A percentile compares a stretch with the other conserved stretches of the same genome.
These are phyloP conservation scores for Alternaria incomplexa DNA, from an alignment of 2,329 filamentous ascomycete genomes.

Conservation along the genomic window DNA sequence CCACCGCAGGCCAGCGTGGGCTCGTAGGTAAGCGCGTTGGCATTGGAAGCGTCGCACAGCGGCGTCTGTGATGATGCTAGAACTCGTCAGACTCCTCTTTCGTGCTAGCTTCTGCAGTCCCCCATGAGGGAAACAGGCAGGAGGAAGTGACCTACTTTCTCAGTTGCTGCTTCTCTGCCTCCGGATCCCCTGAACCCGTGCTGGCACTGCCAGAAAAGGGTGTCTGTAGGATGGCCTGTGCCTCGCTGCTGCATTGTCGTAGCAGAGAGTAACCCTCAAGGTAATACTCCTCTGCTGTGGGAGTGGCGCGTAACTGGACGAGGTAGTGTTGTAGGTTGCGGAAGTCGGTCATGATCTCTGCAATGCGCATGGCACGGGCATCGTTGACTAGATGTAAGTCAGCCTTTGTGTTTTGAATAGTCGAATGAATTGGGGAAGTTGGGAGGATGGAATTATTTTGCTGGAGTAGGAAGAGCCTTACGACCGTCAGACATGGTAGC, in stretches of 20 bases:
- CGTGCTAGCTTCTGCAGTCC: neutral
- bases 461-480: constrained; percentile 47
- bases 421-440: neutral
- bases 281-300: constrained; percentile 62
- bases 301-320: constrained; percentile 58
- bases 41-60: constrained; percentile 66
- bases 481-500: constrained; percentile 62
- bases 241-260: constrained; percentile 61
- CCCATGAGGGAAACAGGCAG: neutral
- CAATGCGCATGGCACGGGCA: constrained; percentile 66
- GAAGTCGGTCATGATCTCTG: constrained; percentile 70
- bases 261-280: constrained; percentile 66
- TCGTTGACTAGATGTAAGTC: constrained; percentile 61
- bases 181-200: constrained; percentile 54
- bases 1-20: constrained; percentile 65
- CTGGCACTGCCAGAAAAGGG: constrained; percentile 57
- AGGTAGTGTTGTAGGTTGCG: constrained; percentile 66
- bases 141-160: constrained; percentile 55
- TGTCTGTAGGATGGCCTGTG: constrained; percentile 60
- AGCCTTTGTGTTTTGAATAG: constrained; percentile 2
- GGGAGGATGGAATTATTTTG: neutral
- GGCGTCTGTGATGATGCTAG: constrained; percentile 66
- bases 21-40: constrained; percentile 65
- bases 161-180: constrained; percentile 63
- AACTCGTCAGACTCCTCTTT: constrained; percentile 24